Conservation (phyloP, 2,329 filamentous ascomycete genomes). For the Curvularia spicifera region DNA sequence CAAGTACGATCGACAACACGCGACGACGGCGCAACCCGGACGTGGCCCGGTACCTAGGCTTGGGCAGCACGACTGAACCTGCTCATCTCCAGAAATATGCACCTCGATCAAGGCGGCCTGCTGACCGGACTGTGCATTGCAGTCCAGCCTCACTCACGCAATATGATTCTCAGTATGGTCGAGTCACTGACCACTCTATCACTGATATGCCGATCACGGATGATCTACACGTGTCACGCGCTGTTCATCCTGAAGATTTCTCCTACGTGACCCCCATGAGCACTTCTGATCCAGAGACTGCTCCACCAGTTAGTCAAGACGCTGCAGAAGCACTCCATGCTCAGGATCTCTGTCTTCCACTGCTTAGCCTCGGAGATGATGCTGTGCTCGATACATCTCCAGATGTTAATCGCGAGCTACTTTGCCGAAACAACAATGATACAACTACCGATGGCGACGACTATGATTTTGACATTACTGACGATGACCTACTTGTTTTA, state of each 20-base stretch:
- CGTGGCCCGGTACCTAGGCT: conserved; percentile 40
- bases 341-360: not conserved
- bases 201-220: not conserved
- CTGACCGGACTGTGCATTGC: not conserved
- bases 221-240: not conserved
- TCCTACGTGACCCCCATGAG: not conserved
- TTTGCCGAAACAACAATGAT: not conserved
- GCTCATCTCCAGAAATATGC: conserved; percentile 27
- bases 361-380: not conserved
- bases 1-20: conserved; percentile 1
- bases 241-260: not conserved
- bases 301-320: conserved; percentile 3
- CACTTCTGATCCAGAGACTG: not conserved
- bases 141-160: not conserved
- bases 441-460: conserved; percentile 13
- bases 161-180: not conserved
- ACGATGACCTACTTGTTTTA: conserved; percentile 33
- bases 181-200: not conserved
- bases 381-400: not conserved
- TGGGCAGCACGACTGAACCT: conserved; percentile 28
- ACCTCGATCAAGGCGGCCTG: conserved; percentile 9
- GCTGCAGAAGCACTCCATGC: not conserved
- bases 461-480: conserved; percentile 34
- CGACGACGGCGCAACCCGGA: conserved; percentile 30
- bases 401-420: not conserved